Evolutionary conservation across 768 basidiomycete genomes (phyloP).

Genomic region (Lactarius indigo): DNA sequence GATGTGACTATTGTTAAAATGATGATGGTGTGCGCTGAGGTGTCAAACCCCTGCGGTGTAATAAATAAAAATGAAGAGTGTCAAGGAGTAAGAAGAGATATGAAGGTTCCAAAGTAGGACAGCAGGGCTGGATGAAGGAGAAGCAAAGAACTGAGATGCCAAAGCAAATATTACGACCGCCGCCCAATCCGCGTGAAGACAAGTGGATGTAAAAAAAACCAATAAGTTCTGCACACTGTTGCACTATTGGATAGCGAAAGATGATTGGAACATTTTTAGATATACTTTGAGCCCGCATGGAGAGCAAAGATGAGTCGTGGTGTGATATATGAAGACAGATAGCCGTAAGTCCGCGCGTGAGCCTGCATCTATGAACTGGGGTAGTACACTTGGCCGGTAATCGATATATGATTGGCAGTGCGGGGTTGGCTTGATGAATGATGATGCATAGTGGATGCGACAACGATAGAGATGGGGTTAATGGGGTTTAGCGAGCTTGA

Average conservation of each 20-base stretch:
- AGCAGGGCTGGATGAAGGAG: not conserved
- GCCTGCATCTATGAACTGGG: slow-evolving; percentile 13
- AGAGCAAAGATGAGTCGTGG: not conserved
- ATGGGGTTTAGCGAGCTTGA: not conserved
- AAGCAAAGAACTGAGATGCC: not conserved
- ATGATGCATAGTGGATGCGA: not conserved
- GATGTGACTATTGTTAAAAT: not conserved
- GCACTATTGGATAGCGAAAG: not conserved
- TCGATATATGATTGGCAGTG: slow-evolving; percentile 15
- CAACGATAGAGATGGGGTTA: not conserved
- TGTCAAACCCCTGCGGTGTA: slow-evolving; percentile 3
- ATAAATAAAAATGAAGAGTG: not conserved
- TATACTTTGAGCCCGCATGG: slow-evolving; percentile 4
- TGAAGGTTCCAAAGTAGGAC: not conserved
- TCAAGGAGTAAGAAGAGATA: not conserved
- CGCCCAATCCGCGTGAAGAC: not conserved
- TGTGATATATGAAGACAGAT: slow-evolving; percentile 19
- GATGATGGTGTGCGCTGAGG: not conserved
- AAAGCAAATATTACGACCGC: not conserved
- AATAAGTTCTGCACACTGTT: not conserved
- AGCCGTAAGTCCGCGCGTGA: slow-evolving; percentile 10
- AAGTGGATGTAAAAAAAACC: not conserved
- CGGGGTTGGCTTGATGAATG: slow-evolving; percentile 11
- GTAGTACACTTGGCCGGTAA: slow-evolving; percentile 16
- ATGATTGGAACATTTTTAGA: slow-evolving; percentile 4